phyloP scores from a whole-genome alignment of 306 rosid genomes.

The Abrus pulchellus region DNA sequence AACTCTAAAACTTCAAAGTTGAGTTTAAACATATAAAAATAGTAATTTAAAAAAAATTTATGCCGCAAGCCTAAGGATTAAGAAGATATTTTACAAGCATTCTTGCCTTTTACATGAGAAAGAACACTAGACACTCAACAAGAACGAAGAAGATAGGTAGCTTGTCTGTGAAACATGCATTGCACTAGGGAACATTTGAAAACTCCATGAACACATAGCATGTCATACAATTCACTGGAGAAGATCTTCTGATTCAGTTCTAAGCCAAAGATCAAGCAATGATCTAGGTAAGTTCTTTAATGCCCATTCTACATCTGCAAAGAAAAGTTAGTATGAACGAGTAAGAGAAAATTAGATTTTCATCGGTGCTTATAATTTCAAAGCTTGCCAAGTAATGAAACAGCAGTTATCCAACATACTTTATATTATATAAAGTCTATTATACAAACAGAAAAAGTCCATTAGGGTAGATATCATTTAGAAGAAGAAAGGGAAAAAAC shows the following conservation, averaged over 20 bases:
- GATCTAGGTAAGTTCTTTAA: constrained; percentile 37
- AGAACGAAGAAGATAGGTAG: background rate
- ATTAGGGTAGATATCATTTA: background rate
- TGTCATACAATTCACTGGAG: background rate
- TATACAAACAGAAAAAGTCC: constrained; percentile 45
- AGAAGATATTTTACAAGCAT: background rate
- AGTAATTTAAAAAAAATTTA: no score
- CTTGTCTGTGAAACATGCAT: background rate
- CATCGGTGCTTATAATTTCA: background rate
- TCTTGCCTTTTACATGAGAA: background rate
- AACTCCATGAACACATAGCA: constrained; percentile 17
- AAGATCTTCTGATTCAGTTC: constrained; percentile 14
- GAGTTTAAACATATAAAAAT: no score
- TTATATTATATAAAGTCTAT: constrained; percentile 43
- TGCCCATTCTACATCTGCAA: constrained; percentile 36
- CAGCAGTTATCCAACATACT: constrained; percentile 41
- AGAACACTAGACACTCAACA: background rate
- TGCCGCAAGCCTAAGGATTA: background rate
- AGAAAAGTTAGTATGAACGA: constrained; percentile 30
- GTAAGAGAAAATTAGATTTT: constrained; percentile 42
- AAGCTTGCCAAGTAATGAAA: constrained; percentile 32
- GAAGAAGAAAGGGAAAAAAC: constrained; percentile 27
- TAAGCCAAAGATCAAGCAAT: background rate
- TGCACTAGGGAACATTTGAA: background rate
- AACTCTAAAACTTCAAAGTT: no score